phyloP scores from a whole-genome alignment of 192 early-diverging fungal species.

The Podila horticola region DNA sequence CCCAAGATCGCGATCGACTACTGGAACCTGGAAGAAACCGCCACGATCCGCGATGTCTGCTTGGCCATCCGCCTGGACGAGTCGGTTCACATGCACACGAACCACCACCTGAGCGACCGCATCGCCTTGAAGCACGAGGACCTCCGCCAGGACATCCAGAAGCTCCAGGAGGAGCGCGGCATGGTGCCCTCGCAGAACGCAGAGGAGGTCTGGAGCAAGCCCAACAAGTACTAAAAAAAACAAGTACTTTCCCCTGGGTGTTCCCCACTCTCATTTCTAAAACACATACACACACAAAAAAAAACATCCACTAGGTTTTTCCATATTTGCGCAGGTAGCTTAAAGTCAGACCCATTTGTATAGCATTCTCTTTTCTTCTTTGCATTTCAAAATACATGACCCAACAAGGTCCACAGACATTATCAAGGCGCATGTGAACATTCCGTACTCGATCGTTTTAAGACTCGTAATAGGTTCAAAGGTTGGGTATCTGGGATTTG shows the following conservation, averaged over 20 bases:
- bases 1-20: constrained; percentile 90
- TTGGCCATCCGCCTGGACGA: constrained; percentile 92
- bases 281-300: background rate
- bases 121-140: constrained; percentile 56
- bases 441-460: too few species aligned
- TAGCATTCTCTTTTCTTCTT: background rate
- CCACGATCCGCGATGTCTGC: constrained; percentile 87
- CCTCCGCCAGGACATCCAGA: constrained; percentile 33
- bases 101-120: constrained; percentile 87
- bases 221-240: constrained; percentile 30
- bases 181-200: constrained; percentile 45
- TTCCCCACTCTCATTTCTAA: background rate
- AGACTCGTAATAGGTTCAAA: too few species aligned
- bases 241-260: background rate
- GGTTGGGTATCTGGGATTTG: too few species aligned
- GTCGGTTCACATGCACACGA: constrained; percentile 87
- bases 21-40: constrained; percentile 78
- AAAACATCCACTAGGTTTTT: background rate
- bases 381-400: background rate
- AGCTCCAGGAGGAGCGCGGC: constrained; percentile 44
- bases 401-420: too few species aligned
- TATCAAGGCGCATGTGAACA: too few species aligned
- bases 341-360: background rate
- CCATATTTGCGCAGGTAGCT: background rate
- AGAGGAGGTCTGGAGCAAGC: constrained; percentile 39